These are phyloP conservation scores for Colletotrichum liaoningense DNA, from an alignment of 2,329 filamentous ascomycete species.

Conservation along the genomic window DNA sequence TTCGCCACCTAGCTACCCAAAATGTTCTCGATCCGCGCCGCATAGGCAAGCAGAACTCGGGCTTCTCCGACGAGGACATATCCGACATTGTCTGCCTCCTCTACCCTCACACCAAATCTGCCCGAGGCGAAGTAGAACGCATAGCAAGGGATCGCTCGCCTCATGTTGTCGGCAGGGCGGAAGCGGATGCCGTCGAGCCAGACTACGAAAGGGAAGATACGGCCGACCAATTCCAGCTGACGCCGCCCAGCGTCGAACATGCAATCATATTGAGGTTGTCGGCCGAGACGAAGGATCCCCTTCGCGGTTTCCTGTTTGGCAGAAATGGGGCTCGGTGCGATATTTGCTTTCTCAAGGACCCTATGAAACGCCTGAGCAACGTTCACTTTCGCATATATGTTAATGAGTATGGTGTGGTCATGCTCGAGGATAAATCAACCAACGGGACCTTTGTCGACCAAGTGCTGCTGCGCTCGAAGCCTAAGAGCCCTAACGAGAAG, in stretches of 20 bases:
- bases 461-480: slow-evolving; percentile 65
- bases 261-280: slow-evolving; percentile 88
- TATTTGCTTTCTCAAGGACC: slow-evolving; percentile 74
- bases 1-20: slow-evolving; percentile 73
- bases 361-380: slow-evolving; percentile 84
- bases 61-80: slow-evolving; percentile 84
- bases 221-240: slow-evolving; percentile 61
- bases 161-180: slow-evolving; percentile 61
- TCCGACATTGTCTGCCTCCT: slow-evolving; percentile 91
- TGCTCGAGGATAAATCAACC: slow-evolving; percentile 95
- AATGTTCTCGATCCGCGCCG: slow-evolving; percentile 84
- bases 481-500: slow-evolving; percentile 48
- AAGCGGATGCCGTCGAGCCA: slow-evolving; percentile 61
- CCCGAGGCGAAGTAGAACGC: slow-evolving; percentile 75
- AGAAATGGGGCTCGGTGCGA: slow-evolving; percentile 81
- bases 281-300: slow-evolving; percentile 74
- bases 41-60: slow-evolving; percentile 82
- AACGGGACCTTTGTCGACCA: slow-evolving; percentile 93
- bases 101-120: slow-evolving; percentile 79
- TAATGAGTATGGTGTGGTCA: slow-evolving; percentile 85
- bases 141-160: slow-evolving; percentile 60
- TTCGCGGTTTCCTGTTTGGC: slow-evolving; percentile 86
- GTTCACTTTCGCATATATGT: slow-evolving; percentile 95
- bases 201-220: slow-evolving; percentile 65
- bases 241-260: slow-evolving; percentile 63